A percentile compares a stretch with the other conserved stretches of the same genome.
phyloP scores from a whole-genome alignment of 139 green algal genomes.

The Limnomonas spitsbergensis region DNA sequence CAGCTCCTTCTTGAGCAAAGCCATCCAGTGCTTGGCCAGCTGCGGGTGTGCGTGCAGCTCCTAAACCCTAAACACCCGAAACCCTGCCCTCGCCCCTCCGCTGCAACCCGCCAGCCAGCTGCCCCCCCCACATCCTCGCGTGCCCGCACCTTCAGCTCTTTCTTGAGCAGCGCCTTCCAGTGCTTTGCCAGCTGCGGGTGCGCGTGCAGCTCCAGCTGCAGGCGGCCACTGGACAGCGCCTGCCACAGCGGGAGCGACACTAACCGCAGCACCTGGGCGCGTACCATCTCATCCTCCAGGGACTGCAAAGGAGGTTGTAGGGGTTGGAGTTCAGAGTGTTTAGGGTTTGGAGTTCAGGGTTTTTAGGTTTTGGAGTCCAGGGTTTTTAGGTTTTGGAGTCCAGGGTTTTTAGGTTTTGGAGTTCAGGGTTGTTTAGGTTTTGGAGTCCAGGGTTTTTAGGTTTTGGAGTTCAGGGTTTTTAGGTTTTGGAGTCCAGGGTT shows the following conservation, averaged over 20 bases:
- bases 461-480: too few species aligned
- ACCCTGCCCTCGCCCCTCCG: too few species aligned
- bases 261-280: conserved; percentile 65
- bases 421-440: too few species aligned
- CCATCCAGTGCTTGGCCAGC: conserved; percentile 83
- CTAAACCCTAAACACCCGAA: too few species aligned
- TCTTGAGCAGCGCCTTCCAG: conserved; percentile 81
- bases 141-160: conserved; percentile 52
- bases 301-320: conserved; percentile 49
- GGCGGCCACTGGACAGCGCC: conserved; percentile 63
- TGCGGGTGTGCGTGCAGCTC: conserved; percentile 71
- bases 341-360: too few species aligned
- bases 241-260: conserved; percentile 88
- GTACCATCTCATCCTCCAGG: conserved; percentile 84
- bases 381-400: too few species aligned
- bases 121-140: too few species aligned
- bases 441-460: too few species aligned
- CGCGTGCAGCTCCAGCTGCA: conserved; percentile 80
- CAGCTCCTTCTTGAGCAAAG: conserved; percentile 74
- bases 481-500: too few species aligned
- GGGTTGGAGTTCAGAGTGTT: not conserved
- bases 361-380: too few species aligned
- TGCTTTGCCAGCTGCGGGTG: conserved; percentile 74
- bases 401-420: too few species aligned
- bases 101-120: too few species aligned